Percentiles rank a stretch among this genome's conserved stretches.
phyloP scores from a whole-genome alignment of 2,329 filamentous ascomycete genomes.

The Penicillium aurantiogriseum region DNA sequence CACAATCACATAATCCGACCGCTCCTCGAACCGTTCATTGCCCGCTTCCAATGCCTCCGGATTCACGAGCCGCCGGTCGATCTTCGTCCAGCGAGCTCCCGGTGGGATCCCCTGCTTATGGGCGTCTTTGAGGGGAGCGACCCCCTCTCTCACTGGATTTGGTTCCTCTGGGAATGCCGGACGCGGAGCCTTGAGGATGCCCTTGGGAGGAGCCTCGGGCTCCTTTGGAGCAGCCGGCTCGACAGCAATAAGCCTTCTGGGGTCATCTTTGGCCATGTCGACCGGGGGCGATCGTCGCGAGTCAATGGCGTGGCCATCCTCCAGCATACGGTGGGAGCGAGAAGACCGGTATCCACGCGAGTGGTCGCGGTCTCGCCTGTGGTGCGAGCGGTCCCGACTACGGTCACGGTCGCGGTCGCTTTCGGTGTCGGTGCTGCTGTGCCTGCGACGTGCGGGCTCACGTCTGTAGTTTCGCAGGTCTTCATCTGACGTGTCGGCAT shows the following conservation, averaged over 20 bases:
- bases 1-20: constrained; percentile 92
- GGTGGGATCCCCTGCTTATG: constrained; percentile 69
- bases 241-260: constrained; percentile 28
- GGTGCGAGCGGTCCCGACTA: constrained; percentile 11
- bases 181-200: constrained; percentile 81
- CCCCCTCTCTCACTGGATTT: constrained; percentile 80
- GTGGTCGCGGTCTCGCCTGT: constrained; percentile 19
- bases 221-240: constrained; percentile 46
- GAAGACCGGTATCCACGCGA: constrained; percentile 24
- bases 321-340: constrained; percentile 25
- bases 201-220: constrained; percentile 66
- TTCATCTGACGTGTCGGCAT: constrained; percentile 34
- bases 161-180: constrained; percentile 82
- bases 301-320: constrained; percentile 18
- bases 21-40: constrained; percentile 88
- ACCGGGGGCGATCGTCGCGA: constrained; percentile 17
- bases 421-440: constrained; percentile 29
- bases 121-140: constrained; percentile 88
- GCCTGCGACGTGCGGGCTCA: constrained; percentile 26
- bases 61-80: constrained; percentile 83
- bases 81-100: constrained; percentile 89
- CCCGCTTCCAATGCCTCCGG: constrained; percentile 80
- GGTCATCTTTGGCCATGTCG: constrained; percentile 22
- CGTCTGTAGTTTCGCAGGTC: constrained; percentile 33
- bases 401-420: constrained; percentile 22